Evolutionary conservation across 2,329 filamentous ascomycete species (phyloP), one percentile per base, ranked within the genome.

Genomic region (Cercospora sp.): DNA sequence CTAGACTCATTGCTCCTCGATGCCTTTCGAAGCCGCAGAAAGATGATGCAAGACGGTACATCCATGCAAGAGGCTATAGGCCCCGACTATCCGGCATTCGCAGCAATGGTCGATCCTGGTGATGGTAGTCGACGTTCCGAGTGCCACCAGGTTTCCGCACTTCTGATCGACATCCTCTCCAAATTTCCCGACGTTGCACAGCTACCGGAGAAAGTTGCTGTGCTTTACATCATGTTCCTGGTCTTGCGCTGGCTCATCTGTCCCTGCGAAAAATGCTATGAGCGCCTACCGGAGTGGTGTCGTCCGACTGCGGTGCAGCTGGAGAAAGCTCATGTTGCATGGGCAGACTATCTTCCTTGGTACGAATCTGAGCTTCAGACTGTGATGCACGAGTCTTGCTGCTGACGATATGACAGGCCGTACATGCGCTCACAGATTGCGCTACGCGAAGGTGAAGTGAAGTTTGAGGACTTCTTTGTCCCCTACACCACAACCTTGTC

Each of bases 201-300:
- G n/a, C 84, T 96, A 0, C 93, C 93, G 0, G 93, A 97, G 79
- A 90, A 91, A 74, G 88, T 96, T 0, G 93, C 91, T 8, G 88
- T 92, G 6, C 84, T 97, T 7, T 96, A 94, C 78, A 83, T 90
- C 76, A 96, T 97, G 91, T 97, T 96, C 79, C 85, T 94, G 33
- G 77, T 93, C 71, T 92, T 95, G 89, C 80, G 82, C 51, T 97
- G 93, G 92, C 89, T 92, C 77, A 90, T 97, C 66, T 87, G 87
- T 30, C 92, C 93, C 0, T 92, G 91, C 0, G 85, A 86, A 68
- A 90, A 93, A 73, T 96, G 93, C 80, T 94, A 91, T 78, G 87
- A 92, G 26, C 86, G 90, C 3, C 81, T 97, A 10, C 93, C 93
- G 0, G 84, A 88, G 4, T 97, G 91, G 88, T 81, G 89, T 45